phyloP scores from a whole-genome alignment of 306 rosid species.

The Dalbergia cultrata region DNA sequence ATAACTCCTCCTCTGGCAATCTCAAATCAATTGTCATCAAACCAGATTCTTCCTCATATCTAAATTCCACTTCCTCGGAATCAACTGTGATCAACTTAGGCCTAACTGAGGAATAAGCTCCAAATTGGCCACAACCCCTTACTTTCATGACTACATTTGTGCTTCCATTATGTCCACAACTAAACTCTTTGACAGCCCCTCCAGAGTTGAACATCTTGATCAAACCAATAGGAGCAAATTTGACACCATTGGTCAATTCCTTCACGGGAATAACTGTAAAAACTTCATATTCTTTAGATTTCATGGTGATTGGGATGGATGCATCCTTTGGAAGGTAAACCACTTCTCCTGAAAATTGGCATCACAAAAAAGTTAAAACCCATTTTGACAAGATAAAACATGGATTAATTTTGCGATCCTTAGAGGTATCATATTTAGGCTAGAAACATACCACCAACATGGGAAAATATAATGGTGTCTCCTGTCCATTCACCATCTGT shows the following conservation, averaged over 20 bases:
- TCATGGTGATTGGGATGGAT: conserved; percentile 68
- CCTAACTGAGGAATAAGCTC: conserved; percentile 71
- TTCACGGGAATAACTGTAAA: conserved; percentile 74
- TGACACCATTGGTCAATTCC: conserved; percentile 54
- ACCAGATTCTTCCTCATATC: conserved; percentile 67
- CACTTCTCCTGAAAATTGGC: conserved; percentile 65
- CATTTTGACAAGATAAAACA: conserved; percentile 7
- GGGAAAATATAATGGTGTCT: conserved; percentile 72
- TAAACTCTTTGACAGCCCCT: conserved; percentile 76
- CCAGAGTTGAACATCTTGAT: conserved; percentile 93
- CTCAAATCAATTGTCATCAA: conserved; percentile 64
- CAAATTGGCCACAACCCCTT: conserved; percentile 72
- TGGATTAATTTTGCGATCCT: not conserved
- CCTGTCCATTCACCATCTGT: conserved; percentile 76
- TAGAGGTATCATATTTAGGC: not conserved
- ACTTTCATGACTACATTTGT: conserved; percentile 55
- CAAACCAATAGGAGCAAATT: conserved; percentile 82
- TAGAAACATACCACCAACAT: conserved; percentile 75
- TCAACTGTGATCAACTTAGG: conserved; percentile 66
- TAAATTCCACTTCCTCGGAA: conserved; percentile 62
- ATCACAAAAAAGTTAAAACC: not conserved
- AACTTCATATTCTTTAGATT: conserved; percentile 71
- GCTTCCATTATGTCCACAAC: conserved; percentile 45
- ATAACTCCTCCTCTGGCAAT: conserved; percentile 67
- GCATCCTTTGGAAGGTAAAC: conserved; percentile 74